These are phyloP conservation scores for Groenewaldozyma sp. DNA, from an alignment of 1,139 yeast genomes.

Conservation along the genomic window DNA sequence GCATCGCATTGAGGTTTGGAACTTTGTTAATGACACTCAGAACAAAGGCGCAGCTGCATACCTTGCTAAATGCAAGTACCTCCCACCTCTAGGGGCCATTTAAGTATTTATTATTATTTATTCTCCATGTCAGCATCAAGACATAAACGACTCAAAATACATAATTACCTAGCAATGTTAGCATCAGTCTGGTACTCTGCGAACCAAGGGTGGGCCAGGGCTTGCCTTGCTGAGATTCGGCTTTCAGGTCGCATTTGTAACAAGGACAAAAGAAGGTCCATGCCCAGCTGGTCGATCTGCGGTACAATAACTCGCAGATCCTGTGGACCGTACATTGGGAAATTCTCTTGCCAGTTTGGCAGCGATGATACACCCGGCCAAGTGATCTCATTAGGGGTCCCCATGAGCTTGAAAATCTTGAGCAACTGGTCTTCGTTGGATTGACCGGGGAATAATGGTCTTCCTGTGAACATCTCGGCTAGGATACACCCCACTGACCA, in stretches of 20 bases:
- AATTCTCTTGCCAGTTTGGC: conserved; percentile 76
- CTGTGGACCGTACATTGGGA: conserved; percentile 73
- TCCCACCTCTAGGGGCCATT: conserved; percentile 3
- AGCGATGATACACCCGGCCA: conserved; percentile 91
- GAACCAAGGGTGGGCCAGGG: conserved; percentile 93
- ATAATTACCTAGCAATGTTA: too few species aligned
- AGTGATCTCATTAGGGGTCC: conserved; percentile 89
- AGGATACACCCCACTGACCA: conserved; percentile 99
- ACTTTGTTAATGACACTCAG: neutral
- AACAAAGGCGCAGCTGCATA: conserved; percentile 1
- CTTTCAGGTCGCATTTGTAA: conserved; percentile 90
- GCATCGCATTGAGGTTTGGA: conserved; percentile 3
- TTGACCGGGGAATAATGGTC: conserved; percentile 92
- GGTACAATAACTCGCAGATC: conserved; percentile 74
- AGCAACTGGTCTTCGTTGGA: conserved; percentile 91
- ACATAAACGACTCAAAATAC: neutral
- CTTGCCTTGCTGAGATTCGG: conserved; percentile 84
- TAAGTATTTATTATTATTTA: conserved; percentile 1
- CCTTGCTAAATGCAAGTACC: neutral
- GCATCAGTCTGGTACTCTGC: conserved; percentile 45
- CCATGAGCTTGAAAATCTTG: conserved; percentile 85
- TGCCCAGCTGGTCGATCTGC: conserved; percentile 65
- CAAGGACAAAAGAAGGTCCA: conserved; percentile 66
- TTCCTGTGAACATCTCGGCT: conserved; percentile 98
- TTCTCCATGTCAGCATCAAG: neutral